Percentiles rank a stretch among this genome's conserved stretches.
Conservation (phyloP, 805 yeast genomes). For the Kodamaea kaohsiungensis region DNA sequence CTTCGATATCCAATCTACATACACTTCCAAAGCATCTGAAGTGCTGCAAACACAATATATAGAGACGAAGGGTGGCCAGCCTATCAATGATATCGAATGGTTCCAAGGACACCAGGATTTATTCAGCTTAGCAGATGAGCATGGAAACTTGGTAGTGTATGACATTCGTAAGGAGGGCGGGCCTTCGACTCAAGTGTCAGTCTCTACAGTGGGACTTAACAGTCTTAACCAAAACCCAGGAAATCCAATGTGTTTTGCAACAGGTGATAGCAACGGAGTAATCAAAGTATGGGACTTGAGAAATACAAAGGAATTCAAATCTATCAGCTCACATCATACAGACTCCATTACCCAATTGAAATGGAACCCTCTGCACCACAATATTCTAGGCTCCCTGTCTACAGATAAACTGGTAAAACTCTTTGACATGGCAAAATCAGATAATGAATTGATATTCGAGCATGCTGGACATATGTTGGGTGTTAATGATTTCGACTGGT, state of each 20-base stretch:
- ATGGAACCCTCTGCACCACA: slow-evolving; percentile 65
- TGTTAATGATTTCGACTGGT: slow-evolving; percentile 84
- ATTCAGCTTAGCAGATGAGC: slow-evolving; percentile 70
- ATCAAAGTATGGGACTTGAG: slow-evolving; percentile 70
- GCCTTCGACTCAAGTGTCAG: not conserved
- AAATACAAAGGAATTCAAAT: slow-evolving; percentile 10
- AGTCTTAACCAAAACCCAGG: slow-evolving; percentile 59
- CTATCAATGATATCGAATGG: slow-evolving; percentile 77
- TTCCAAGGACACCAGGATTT: slow-evolving; percentile 58
- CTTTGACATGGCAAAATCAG: slow-evolving; percentile 47
- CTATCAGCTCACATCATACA: slow-evolving; percentile 26
- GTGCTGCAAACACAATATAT: slow-evolving; percentile 1
- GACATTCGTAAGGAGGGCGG: slow-evolving; percentile 48
- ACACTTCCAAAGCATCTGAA: slow-evolving; percentile 10
- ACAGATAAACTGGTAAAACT: slow-evolving; percentile 63
- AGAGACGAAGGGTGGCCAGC: slow-evolving; percentile 32
- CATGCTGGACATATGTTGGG: slow-evolving; percentile 91
- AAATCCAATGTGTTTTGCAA: slow-evolving; percentile 57
- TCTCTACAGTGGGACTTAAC: slow-evolving; percentile 46
- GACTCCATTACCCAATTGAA: slow-evolving; percentile 64
- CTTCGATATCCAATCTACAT: slow-evolving; percentile 62
- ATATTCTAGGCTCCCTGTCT: slow-evolving; percentile 65
- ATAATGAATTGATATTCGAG: slow-evolving; percentile 48
- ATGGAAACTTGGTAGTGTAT: slow-evolving; percentile 47
- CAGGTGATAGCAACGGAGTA: slow-evolving; percentile 64